Conservation (phyloP, 768 basidiomycete species). For the Clathrus columnatus region DNA sequence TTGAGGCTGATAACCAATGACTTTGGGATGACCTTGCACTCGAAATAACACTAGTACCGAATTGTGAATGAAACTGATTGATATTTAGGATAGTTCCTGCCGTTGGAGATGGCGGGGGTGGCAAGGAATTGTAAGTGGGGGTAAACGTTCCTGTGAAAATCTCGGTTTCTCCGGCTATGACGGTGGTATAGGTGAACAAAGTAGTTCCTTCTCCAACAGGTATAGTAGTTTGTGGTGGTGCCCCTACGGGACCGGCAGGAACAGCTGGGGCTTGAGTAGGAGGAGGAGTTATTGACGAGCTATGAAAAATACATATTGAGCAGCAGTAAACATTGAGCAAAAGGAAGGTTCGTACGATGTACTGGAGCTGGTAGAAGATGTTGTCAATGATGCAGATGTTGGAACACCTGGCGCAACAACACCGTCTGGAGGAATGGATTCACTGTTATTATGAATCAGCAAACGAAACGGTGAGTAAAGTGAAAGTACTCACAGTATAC, state of each 20-base stretch:
- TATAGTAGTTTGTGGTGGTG: conserved; percentile 32
- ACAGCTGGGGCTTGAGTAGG: conserved; percentile 19
- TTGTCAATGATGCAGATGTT: conserved; percentile 14
- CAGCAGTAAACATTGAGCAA: conserved; percentile 5
- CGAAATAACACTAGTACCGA: conserved; percentile 24
- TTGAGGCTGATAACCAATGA: not conserved
- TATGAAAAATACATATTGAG: no score
- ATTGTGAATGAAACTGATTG: conserved; percentile 22
- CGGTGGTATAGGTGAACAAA: conserved; percentile 43
- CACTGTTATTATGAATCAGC: conserved; percentile 1
- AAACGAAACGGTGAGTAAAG: not conserved
- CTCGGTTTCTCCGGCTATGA: conserved; percentile 24
- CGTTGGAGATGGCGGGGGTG: conserved; percentile 19
- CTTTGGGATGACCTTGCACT: not conserved
- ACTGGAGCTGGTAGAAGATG: conserved; percentile 12
- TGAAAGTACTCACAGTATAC: conserved; percentile 33
- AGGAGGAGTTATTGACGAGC: conserved; percentile 10
- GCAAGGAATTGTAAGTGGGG: conserved; percentile 21
- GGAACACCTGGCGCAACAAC: conserved; percentile 3
- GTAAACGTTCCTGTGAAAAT: conserved; percentile 25
- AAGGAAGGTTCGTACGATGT: conserved; percentile 3
- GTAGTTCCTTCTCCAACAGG: conserved; percentile 35
- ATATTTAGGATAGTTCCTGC: conserved; percentile 25
- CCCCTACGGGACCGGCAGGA: conserved; percentile 46
- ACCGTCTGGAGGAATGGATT: conserved; percentile 10